Percentiles rank a stretch among this genome's conserved stretches.
phyloP scores from a whole-genome alignment of 2,329 filamentous ascomycete genomes.

The Raffaelea arxii region DNA sequence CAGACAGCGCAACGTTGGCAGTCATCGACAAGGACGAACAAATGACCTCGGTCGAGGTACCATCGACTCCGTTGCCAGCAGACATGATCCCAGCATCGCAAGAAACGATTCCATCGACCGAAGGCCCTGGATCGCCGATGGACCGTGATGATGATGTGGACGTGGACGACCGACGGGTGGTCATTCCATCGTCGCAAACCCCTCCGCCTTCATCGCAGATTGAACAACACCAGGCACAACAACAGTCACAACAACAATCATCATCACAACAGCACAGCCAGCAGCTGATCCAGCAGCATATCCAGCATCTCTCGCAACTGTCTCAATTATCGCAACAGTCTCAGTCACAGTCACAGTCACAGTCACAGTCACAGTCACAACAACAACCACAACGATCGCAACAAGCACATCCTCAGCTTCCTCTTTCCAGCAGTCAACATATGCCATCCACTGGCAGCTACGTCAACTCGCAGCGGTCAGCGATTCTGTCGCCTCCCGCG shows the following conservation, averaged over 20 bases:
- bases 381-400: not conserved
- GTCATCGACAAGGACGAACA: constrained; percentile 3
- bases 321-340: constrained; percentile 7
- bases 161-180: constrained; percentile 22
- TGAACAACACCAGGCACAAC: constrained; percentile 8
- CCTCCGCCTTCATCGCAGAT: constrained; percentile 47
- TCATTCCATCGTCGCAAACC: constrained; percentile 49
- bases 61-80: constrained; percentile 23
- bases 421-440: not conserved
- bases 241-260: constrained; percentile 12
- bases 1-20: constrained; percentile 18
- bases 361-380: not conserved
- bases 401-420: not conserved
- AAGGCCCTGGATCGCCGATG: constrained; percentile 42
- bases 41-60: constrained; percentile 19
- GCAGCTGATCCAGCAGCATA: constrained; percentile 2
- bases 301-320: not conserved
- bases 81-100: constrained; percentile 32
- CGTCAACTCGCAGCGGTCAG: constrained; percentile 31
- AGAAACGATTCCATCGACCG: constrained; percentile 47
- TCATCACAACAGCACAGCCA: not conserved
- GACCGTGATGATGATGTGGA: constrained; percentile 37
- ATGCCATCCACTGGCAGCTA: constrained; percentile 14
- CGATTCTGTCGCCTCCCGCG: constrained; percentile 44
- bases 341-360: constrained; percentile 6